These are phyloP conservation scores for Aspergillus ellipticus DNA, from an alignment of 495 filamentous ascomycete species.

Conservation along the genomic window DNA sequence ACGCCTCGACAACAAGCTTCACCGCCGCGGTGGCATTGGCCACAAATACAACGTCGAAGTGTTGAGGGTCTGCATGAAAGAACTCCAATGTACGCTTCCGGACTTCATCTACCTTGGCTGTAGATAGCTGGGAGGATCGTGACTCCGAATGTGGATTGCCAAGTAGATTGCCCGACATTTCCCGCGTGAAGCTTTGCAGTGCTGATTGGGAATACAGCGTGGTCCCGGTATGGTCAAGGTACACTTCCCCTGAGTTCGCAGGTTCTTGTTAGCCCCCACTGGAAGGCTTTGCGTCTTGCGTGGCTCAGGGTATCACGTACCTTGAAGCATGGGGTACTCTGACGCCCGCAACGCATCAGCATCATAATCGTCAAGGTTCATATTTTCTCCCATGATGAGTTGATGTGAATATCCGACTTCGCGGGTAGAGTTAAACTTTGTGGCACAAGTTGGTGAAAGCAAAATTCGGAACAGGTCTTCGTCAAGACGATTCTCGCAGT, in stretches of 20 bases:
- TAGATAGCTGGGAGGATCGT: slow-evolving; percentile 57
- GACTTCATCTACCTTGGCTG: slow-evolving; percentile 56
- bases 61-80: slow-evolving; percentile 57
- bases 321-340: slow-evolving; percentile 8
- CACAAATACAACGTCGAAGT: slow-evolving; percentile 68
- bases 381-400: neutral
- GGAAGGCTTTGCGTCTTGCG: neutral
- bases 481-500: too few relatives aligned
- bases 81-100: slow-evolving; percentile 56
- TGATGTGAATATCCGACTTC: too few relatives aligned
- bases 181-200: slow-evolving; percentile 39
- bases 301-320: neutral
- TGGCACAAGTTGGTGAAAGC: too few relatives aligned
- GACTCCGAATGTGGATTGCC: slow-evolving; percentile 77
- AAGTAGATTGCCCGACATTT: slow-evolving; percentile 59
- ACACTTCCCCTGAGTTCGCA: slow-evolving; percentile 34
- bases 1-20: slow-evolving; percentile 55
- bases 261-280: too few relatives aligned
- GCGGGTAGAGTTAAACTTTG: too few relatives aligned
- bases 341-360: slow-evolving; percentile 1
- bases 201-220: slow-evolving; percentile 63
- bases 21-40: slow-evolving; percentile 68
- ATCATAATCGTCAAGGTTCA: neutral
- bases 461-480: too few relatives aligned
- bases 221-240: slow-evolving; percentile 75